Evolutionary conservation across 352 stramenopile genomes (phyloP).

Genomic region (Pythium aquatile): DNA sequence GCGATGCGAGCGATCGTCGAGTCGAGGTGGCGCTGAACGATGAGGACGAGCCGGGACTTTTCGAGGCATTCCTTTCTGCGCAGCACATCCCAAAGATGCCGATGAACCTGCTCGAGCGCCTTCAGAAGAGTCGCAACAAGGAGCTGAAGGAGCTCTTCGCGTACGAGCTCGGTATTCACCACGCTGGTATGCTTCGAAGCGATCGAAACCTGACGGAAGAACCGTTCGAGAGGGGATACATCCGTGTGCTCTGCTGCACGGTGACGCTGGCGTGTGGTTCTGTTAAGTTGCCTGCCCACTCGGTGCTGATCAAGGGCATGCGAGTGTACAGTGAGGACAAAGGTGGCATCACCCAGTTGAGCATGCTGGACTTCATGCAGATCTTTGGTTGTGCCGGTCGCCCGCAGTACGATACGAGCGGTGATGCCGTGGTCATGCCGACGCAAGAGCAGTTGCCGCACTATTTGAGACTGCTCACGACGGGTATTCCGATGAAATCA

Average conservation of each 20-base stretch:
- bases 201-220: slow-evolving; percentile 96
- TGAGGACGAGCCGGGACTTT: slow-evolving; percentile 48
- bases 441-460: slow-evolving; percentile 91
- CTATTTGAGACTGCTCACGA: slow-evolving; percentile 96
- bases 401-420: slow-evolving; percentile 99
- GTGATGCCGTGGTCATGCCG: slow-evolving; percentile 98
- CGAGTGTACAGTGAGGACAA: slow-evolving; percentile 99
- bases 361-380: slow-evolving; percentile 99
- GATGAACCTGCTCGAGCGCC: slow-evolving; percentile 52
- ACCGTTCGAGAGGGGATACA: slow-evolving; percentile 96
- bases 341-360: slow-evolving; percentile 96
- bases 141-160: slow-evolving; percentile 94
- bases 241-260: slow-evolving; percentile 98
- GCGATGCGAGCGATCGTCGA: slow-evolving; percentile 94
- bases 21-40: slow-evolving; percentile 71
- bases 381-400: slow-evolving; percentile 98
- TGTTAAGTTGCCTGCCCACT: slow-evolving; percentile 98
- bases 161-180: slow-evolving; percentile 97
- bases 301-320: slow-evolving; percentile 99
- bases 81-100: slow-evolving; percentile 52
- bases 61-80: slow-evolving; percentile 64
- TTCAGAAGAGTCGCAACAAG: slow-evolving; percentile 93
- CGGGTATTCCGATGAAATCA: slow-evolving; percentile 97
- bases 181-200: slow-evolving; percentile 97
- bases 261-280: slow-evolving; percentile 99